Evolutionary conservation across 2,329 filamentous ascomycete species (phyloP).

Genomic region (Paraphaeosphaeria sporulosa): DNA sequence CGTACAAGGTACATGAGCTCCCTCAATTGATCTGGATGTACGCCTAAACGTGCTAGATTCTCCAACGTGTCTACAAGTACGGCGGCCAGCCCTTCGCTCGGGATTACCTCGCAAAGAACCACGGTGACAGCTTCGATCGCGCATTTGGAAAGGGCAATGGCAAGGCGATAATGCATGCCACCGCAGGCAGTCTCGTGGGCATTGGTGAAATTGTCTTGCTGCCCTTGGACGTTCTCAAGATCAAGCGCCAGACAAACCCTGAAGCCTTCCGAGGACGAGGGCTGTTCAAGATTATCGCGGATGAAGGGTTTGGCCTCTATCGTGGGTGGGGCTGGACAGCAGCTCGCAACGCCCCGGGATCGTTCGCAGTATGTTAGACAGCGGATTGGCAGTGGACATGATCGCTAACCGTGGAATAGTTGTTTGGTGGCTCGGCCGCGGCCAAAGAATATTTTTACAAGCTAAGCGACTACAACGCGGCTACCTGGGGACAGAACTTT

Average conservation of each 20-base stretch:
- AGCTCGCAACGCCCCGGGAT: constrained; percentile 93
- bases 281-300: constrained; percentile 84
- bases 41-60: constrained; percentile 62
- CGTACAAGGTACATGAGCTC: constrained; percentile 76
- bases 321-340: constrained; percentile 98
- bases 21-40: background rate
- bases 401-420: constrained; percentile 57
- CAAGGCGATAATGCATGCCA: constrained; percentile 98
- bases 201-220: constrained; percentile 97
- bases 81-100: constrained; percentile 95
- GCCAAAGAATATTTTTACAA: constrained; percentile 96
- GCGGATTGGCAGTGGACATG: background rate
- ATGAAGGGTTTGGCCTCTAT: constrained; percentile 96
- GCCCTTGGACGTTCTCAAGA: constrained; percentile 96
- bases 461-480: constrained; percentile 93
- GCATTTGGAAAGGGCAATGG: constrained; percentile 96
- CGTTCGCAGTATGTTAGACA: constrained; percentile 78
- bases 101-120: constrained; percentile 83
- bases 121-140: constrained; percentile 82
- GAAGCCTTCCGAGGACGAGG: constrained; percentile 96
- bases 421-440: constrained; percentile 96
- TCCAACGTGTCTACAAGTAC: constrained; percentile 98
- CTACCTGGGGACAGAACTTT: constrained; percentile 95
- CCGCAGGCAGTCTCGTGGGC: constrained; percentile 91
- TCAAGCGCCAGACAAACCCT: constrained; percentile 99